Evolutionary conservation across 345 rosid species (phyloP), one percentile per base, ranked within the genome.

Genomic region (Atalantia buxifolia): DNA sequence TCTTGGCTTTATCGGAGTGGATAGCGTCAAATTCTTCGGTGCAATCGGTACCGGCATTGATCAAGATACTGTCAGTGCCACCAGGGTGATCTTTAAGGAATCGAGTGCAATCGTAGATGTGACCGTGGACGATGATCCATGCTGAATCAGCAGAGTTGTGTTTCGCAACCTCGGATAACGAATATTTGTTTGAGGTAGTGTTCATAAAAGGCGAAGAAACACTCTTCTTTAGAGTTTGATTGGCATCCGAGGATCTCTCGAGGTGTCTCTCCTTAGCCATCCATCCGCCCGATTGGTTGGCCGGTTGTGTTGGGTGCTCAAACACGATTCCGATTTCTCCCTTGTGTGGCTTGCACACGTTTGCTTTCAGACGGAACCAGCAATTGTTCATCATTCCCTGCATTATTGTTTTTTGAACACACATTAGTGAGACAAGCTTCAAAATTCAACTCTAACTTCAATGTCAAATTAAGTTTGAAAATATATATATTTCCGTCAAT

Each of bases 341-440:
- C 79, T 76, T 91, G 83, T 88, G 97, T 10, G 87, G 88, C 84
- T 87, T 92, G 86, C 98, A 92, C 75, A 92, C 86, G 71, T 88
- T 92, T 66, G 98, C 87, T 72, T 73, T 94, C 1, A 92, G 82
- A n/a, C 94, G 94, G 84, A 94, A 96, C 98, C 97, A 94, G 64
- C 98, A 92, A 24, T 96, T 96, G 88, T 94, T 96, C 99, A 96
- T 94, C 99, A 94, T 96, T 62, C 99, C 99, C 99, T 96, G 87
- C 31, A 62, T 50, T 68, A 4, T 27, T 30, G 19, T 28, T 56
- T 31, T 31, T 5, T 2, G 3, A 16, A 31, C 13, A 2, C 13
- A 2, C 5, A 0, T 65, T 31, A 65, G 14, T 21, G 42, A 31
- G 33, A 7, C 2, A 12, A 45, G 4, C 13, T 45, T 45, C 50